phyloP scores from a whole-genome alignment of 148 eudicot species.

The Rhododendron ovatum region DNA sequence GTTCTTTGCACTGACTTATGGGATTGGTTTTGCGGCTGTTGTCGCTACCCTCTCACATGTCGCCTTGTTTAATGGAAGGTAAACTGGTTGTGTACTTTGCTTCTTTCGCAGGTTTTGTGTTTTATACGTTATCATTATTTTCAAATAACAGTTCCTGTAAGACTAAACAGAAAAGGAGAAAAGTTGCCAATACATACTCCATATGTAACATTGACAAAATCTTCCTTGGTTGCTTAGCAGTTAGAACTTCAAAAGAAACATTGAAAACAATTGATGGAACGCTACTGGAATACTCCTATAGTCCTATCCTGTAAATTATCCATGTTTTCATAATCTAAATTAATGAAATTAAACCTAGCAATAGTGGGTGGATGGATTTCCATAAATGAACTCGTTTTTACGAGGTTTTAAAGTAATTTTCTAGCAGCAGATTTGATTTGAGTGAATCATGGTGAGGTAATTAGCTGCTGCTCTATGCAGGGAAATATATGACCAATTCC shows the following conservation, averaged over 20 bases:
- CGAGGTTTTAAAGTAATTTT: background rate
- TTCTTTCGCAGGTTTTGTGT: background rate
- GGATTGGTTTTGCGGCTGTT: conserved; percentile 52
- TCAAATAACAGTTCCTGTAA: background rate
- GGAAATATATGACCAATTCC: conserved; percentile 29
- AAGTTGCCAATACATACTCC: background rate
- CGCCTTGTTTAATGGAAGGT: conserved; percentile 53
- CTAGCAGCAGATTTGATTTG: background rate
- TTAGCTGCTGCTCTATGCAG: conserved; percentile 10
- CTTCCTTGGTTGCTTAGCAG: background rate
- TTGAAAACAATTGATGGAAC: background rate
- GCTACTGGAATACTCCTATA: background rate
- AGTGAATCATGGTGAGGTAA: background rate
- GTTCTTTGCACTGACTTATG: conserved; percentile 51
- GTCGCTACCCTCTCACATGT: conserved; percentile 46
- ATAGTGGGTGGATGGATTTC: background rate
- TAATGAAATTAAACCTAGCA: background rate
- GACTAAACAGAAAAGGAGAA: background rate
- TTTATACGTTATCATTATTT: background rate
- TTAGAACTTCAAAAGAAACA: background rate
- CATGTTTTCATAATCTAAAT: background rate
- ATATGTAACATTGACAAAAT: background rate
- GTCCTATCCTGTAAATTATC: background rate
- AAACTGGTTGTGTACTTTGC: background rate
- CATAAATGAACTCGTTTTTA: background rate